Evolutionary conservation across 768 basidiomycete genomes (phyloP), one percentile per base, ranked within the genome.

Genomic region (Solioccasus polychromus): DNA sequence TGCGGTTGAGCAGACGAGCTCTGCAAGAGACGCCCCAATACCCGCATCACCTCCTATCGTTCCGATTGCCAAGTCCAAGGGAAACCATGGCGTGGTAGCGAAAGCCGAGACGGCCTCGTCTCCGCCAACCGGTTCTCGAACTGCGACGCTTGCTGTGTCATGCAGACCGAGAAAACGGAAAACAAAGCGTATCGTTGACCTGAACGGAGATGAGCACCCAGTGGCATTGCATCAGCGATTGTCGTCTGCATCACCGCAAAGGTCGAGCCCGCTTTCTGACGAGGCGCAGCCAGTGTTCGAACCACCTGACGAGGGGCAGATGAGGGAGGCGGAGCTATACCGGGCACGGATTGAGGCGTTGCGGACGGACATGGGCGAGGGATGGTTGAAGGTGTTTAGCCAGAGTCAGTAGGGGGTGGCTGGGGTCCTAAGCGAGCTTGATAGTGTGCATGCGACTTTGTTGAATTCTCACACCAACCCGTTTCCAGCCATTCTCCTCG

Each of bases 331-430:
- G 20, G 90, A 90, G 46, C 76, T 81, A 35, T 90, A 87, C 63
- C 75, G 92, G 37, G 77, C 79, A 45, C 76, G 76, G 55, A 85
- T 94, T 40, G 92, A 93, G 71, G 83, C 83, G 15, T 57, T 94
- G 62, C 82, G 88, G 63, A 75, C 80, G 48, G 92, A 94, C 58
- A 91, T 93, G 75, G 92, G 92, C 2, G 92, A 93, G 19, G 82
- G 83, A 9, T 94, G 89, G 90, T 58, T 94, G 58, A 87, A 85
- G 64, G 88, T 92, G 26, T 83, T 87, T 57, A 87, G 80, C 48
- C 84, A 88, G 69, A 81, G 80, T 28, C 75, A 75, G 37, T 59
- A 61, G n/a, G 4, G 43, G 46, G 66, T 66, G 64, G 32, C 45
- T 14, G 64, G 66, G 64, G 64, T 67, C 62, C 56, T 30, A n/a